Evolutionary conservation across 106 monocot genomes (phyloP), one percentile per base, ranked within the genome.

Genomic region (Allium cepa): DNA sequence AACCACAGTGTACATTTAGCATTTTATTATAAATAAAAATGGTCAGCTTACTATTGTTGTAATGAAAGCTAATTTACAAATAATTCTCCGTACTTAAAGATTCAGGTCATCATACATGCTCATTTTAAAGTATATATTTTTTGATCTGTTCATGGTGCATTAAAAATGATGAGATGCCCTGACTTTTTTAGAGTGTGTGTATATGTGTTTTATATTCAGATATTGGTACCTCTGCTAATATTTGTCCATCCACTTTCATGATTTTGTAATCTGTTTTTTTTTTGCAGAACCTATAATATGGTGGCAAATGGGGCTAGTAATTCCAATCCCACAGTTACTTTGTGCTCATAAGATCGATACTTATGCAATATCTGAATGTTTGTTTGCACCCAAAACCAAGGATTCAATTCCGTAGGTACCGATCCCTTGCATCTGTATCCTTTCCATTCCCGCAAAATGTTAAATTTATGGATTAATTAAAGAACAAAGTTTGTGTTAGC

Each of bases 341-440:
- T 27, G 2, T 46, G 47, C 50, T 63, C 68, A 49, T 48, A 36
- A 11, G 49, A 18, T 10, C 49, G 8, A 16, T 49, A 47, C 17
- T 52, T 26, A 56, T 60, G 72, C 9, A 77, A 47, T 56, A 50
- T 56, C 46, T 60, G 17, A 16, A 53, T 17, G 53, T 11, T 45
- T 46, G 26, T 71, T 59, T 46, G 16, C 12, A 79, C 75, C 12
- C 58, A 70, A 59, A 83, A 83, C 79, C 78, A 83, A 28, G 74
- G 66, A 50, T 36, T 60, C 26, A 14, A 8, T 36, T 70, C 56
- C 50, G 46, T 53, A 13, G 13, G 9, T 62, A 45, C 47, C 27
- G 52, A 57, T 18, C 13, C 18, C 13, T 62, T 56, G 51, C 52
- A 53, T 67, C 52, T 9, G 18, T 67, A 67, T 11, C 52, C 67